Evolutionary conservation across 2,329 filamentous ascomycete genomes (phyloP).

Genomic region (Tetracladium maxilliforme): DNA sequence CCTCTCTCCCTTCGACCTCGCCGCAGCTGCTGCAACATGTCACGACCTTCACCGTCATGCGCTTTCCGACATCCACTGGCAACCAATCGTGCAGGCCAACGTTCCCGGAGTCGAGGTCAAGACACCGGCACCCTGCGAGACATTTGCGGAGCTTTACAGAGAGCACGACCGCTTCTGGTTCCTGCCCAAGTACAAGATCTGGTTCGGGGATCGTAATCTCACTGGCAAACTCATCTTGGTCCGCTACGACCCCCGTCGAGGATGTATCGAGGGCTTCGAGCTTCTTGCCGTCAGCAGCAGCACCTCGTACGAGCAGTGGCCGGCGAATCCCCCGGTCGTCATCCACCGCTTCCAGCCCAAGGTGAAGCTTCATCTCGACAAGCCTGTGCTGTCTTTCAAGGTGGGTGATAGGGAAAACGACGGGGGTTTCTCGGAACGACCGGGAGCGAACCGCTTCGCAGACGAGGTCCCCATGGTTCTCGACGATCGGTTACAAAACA

Average conservation of each 20-base stretch:
- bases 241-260: conserved; percentile 59
- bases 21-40: conserved; percentile 43
- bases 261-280: conserved; percentile 69
- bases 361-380: conserved; percentile 59
- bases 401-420: conserved; percentile 7
- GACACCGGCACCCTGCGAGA: conserved; percentile 40
- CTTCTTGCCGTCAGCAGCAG: conserved; percentile 49
- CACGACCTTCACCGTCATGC: conserved; percentile 42
- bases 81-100: conserved; percentile 50
- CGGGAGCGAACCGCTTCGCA: conserved; percentile 22
- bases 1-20: conserved; percentile 50
- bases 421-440: no score
- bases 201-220: conserved; percentile 66
- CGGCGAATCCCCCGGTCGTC: conserved; percentile 46
- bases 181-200: conserved; percentile 62
- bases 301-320: conserved; percentile 46
- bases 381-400: conserved; percentile 39
- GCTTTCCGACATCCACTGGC: conserved; percentile 58
- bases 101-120: conserved; percentile 40
- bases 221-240: conserved; percentile 62
- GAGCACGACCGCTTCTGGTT: conserved; percentile 78
- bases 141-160: conserved; percentile 57
- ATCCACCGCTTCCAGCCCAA: conserved; percentile 61
- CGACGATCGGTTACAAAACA: conserved; percentile 24
- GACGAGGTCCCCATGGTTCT: conserved; percentile 36